Percentiles rank a stretch among this genome's conserved stretches.
These are phyloP conservation scores for Styphnolobium japonicum DNA, from an alignment of 306 rosid species.

Conservation along the genomic window DNA sequence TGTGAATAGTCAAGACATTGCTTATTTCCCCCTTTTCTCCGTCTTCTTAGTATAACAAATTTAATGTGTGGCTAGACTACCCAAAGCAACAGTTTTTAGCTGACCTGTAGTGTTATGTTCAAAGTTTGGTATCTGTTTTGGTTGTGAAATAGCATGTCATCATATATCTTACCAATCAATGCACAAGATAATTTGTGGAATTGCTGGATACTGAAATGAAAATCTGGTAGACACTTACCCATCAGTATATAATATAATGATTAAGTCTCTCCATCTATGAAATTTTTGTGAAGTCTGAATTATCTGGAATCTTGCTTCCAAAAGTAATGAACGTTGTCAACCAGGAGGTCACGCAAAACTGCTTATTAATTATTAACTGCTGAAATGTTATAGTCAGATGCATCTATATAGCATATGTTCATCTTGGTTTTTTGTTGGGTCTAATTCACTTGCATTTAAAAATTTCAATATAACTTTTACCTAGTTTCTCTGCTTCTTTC, in stretches of 20 bases:
- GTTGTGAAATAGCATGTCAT: neutral
- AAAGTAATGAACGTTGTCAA: neutral
- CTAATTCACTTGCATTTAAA: neutral
- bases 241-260: neutral
- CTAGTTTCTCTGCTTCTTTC: conserved; percentile 17
- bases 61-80: neutral
- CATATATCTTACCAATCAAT: neutral
- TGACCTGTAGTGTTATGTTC: neutral
- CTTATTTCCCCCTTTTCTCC: neutral
- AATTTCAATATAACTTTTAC: neutral
- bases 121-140: neutral
- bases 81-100: neutral
- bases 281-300: neutral
- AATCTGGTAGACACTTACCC: neutral
- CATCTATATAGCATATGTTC: neutral
- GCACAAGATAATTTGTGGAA: neutral
- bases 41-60: neutral
- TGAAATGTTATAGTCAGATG: neutral
- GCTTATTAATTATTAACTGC: neutral
- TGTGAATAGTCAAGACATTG: neutral
- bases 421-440: neutral
- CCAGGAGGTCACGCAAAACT: neutral
- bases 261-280: neutral
- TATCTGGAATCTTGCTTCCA: neutral
- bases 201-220: neutral